A percentile compares a stretch with the other conserved stretches of the same genome.
phyloP scores from a whole-genome alignment of 2,329 filamentous ascomycete species.

The Torrubiellomyces zombiae region DNA sequence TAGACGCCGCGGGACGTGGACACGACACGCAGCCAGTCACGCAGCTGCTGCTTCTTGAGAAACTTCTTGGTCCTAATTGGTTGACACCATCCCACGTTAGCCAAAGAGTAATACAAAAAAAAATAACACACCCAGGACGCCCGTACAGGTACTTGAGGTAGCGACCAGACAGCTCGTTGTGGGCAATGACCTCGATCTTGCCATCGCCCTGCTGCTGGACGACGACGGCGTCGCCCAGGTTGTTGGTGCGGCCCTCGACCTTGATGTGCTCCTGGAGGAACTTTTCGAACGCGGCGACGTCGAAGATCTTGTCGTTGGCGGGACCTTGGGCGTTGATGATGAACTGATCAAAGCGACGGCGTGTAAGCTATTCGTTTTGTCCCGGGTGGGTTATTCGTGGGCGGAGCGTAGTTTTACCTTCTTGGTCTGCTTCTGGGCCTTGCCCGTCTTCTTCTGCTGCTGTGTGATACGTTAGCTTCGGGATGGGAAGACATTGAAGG shows the following conservation, averaged over 20 bases:
- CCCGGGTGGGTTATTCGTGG: too few species aligned
- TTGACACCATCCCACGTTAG: too few species aligned
- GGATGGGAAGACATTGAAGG: too few species aligned
- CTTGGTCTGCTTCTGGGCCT: slow-evolving; percentile 69
- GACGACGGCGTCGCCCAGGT: slow-evolving; percentile 84
- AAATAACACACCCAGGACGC: not conserved
- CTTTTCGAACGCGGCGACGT: slow-evolving; percentile 96
- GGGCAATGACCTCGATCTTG: slow-evolving; percentile 94
- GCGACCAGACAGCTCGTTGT: slow-evolving; percentile 95
- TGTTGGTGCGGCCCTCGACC: slow-evolving; percentile 94
- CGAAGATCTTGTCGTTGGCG: slow-evolving; percentile 99
- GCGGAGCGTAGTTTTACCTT: slow-evolving; percentile 45
- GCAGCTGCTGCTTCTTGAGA: slow-evolving; percentile 99
- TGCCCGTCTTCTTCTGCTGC: slow-evolving; percentile 50
- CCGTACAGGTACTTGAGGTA: slow-evolving; percentile 99
- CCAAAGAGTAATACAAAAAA: not conserved
- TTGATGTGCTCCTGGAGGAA: slow-evolving; percentile 99
- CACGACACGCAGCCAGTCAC: slow-evolving; percentile 98
- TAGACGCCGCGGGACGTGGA: slow-evolving; percentile 96
- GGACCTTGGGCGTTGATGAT: slow-evolving; percentile 99
- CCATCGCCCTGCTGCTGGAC: slow-evolving; percentile 87
- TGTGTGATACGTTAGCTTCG: too few species aligned
- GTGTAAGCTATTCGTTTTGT: slow-evolving; percentile 6
- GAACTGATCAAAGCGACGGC: slow-evolving; percentile 42
- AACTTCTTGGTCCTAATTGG: slow-evolving; percentile 99